Conservation (phyloP, 2,329 filamentous ascomycete genomes). For the Fusarium euwallaceae region DNA sequence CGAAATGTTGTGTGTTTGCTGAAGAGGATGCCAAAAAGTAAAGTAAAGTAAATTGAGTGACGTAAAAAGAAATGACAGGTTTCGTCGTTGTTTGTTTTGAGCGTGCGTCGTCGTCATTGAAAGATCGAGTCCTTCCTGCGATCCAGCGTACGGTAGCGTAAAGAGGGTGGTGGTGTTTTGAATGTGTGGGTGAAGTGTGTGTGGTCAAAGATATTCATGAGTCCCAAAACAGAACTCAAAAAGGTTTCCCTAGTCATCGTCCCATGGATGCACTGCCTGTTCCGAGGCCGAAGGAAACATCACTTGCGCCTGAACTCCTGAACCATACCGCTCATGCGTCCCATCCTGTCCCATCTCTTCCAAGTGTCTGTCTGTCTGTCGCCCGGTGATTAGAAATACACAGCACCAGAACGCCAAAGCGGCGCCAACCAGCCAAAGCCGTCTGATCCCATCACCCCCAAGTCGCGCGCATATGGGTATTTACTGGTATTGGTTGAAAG, state of each 20-base stretch:
- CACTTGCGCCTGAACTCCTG: slow-evolving; percentile 46
- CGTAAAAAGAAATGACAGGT: slow-evolving; percentile 29
- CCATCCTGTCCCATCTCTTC: slow-evolving; percentile 25
- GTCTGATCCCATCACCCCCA: slow-evolving; percentile 4
- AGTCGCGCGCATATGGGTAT: not conserved
- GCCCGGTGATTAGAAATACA: slow-evolving; percentile 43
- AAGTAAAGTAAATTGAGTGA: not conserved
- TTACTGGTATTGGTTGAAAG: slow-evolving; percentile 50
- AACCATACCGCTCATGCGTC: slow-evolving; percentile 39
- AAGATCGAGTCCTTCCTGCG: slow-evolving; percentile 14
- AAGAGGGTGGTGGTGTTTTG: slow-evolving; percentile 14
- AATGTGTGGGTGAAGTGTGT: slow-evolving; percentile 5
- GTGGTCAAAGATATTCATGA: slow-evolving; percentile 22
- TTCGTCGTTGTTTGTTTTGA: slow-evolving; percentile 12
- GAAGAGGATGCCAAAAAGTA: not conserved
- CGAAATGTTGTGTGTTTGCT: not conserved
- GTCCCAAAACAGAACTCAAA: slow-evolving; percentile 17
- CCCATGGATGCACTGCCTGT: slow-evolving; percentile 1
- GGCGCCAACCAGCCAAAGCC: slow-evolving; percentile 23
- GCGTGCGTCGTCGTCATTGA: slow-evolving; percentile 28
- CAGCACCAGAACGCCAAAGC: slow-evolving; percentile 41
- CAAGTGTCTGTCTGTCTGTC: slow-evolving; percentile 4
- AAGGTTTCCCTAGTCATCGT: slow-evolving; percentile 7
- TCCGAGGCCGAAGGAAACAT: slow-evolving; percentile 15
- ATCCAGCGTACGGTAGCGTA: slow-evolving; percentile 11